Evolutionary conservation across 2,329 filamentous ascomycete species (phyloP).

Genomic region (Cytospora paraplurivora): DNA sequence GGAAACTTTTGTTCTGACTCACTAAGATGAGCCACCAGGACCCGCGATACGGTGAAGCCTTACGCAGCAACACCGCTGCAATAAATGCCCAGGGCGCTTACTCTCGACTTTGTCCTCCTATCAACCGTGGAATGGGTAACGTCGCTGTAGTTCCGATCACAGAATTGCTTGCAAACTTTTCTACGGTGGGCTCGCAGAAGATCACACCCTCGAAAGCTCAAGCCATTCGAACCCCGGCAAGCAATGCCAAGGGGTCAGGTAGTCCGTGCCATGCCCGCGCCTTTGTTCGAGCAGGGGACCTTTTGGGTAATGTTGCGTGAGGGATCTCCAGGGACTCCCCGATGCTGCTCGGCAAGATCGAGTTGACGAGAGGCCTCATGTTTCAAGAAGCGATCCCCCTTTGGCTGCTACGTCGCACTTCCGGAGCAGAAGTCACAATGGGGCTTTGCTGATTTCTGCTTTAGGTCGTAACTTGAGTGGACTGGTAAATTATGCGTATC

Average conservation of each 20-base stretch:
- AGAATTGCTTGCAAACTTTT: conserved; percentile 4
- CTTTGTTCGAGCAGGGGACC: conserved; percentile 3
- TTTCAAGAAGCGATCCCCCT: conserved; percentile 11
- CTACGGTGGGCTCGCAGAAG: conserved; percentile 13
- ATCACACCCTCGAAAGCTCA: conserved; percentile 12
- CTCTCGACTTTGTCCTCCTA: conserved; percentile 9
- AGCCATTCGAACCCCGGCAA: conserved; percentile 12
- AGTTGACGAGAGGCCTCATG: conserved; percentile 22
- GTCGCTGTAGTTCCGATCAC: conserved; percentile 11
- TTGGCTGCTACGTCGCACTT: conserved; percentile 3
- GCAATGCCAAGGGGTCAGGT: not conserved
- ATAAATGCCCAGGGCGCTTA: conserved; percentile 11
- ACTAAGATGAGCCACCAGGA: not conserved
- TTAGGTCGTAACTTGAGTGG: not conserved
- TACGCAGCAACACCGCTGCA: not conserved
- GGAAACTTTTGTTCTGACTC: not conserved
- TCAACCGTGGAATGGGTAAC: conserved; percentile 7
- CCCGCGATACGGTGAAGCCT: conserved; percentile 13
- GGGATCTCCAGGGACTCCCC: conserved; percentile 20
- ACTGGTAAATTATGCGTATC: no score
- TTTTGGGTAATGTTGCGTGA: conserved; percentile 3
- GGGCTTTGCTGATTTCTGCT: not conserved
- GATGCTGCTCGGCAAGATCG: conserved; percentile 21
- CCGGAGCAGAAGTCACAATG: not conserved
- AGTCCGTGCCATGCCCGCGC: not conserved